Conservation (phyloP, 2,329 filamentous ascomycete species). For the Cytospora schulzeri region DNA sequence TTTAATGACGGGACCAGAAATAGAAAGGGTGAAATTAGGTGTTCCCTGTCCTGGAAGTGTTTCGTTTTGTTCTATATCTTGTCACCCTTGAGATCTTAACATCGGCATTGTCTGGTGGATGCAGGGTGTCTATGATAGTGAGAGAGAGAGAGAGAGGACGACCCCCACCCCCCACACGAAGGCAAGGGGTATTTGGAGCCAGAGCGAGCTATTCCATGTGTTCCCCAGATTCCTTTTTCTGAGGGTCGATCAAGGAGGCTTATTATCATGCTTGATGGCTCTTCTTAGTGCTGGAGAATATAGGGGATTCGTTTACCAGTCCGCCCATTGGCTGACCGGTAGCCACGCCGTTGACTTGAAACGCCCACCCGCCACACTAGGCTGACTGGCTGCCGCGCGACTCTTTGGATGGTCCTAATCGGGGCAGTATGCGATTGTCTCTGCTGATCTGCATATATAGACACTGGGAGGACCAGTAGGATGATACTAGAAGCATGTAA, state of each 20-base stretch:
- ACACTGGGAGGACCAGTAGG: background rate
- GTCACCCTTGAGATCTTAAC: slow-evolving; percentile 16
- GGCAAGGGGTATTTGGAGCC: background rate
- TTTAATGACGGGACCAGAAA: background rate
- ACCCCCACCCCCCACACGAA: no score
- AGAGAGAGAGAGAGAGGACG: background rate
- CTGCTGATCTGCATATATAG: background rate
- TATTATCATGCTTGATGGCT: background rate
- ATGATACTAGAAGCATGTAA: background rate
- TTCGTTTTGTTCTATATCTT: slow-evolving; percentile 22
- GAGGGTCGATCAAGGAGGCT: background rate
- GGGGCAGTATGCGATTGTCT: background rate
- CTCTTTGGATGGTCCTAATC: background rate
- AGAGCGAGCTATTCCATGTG: no score
- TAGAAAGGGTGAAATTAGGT: background rate
- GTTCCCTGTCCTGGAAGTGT: slow-evolving; percentile 16
- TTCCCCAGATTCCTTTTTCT: slow-evolving; percentile 9
- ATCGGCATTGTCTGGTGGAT: slow-evolving; percentile 17
- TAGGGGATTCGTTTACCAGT: slow-evolving; percentile 5
- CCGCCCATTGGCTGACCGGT: slow-evolving; percentile 13
- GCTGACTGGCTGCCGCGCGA: slow-evolving; percentile 8
- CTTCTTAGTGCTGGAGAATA: background rate
- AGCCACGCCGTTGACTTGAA: slow-evolving; percentile 23
- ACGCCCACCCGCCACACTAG: slow-evolving; percentile 15
- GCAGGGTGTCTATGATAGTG: slow-evolving; percentile 23